Conservation (phyloP, 2,329 filamentous ascomycete genomes). For the Talaromyces amestolkiae region DNA sequence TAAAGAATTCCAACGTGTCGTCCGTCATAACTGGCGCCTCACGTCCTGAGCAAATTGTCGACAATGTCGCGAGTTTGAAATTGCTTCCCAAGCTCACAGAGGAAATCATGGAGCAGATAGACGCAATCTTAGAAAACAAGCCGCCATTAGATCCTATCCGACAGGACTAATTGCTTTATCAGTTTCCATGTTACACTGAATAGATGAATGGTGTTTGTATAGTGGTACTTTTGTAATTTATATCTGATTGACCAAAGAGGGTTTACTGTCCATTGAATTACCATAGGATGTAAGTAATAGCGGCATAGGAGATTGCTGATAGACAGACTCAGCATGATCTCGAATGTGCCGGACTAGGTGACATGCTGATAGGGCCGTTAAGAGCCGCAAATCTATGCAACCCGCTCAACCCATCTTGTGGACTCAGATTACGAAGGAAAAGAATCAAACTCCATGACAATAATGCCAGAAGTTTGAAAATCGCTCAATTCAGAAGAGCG, state of each 20-base stretch:
- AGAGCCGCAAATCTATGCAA: neutral
- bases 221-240: neutral
- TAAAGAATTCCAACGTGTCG: conserved; percentile 58
- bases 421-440: neutral
- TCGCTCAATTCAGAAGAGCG: neutral
- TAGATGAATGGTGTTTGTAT: neutral
- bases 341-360: too few species aligned
- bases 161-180: neutral
- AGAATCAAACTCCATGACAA: neutral
- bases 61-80: conserved; percentile 36
- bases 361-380: too few species aligned
- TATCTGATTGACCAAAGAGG: too few species aligned
- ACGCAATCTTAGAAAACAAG: conserved; percentile 10
- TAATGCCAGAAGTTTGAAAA: neutral
- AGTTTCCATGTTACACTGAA: neutral
- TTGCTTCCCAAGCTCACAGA: conserved; percentile 18
- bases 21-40: conserved; percentile 45
- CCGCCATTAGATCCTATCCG: conserved; percentile 4
- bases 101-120: conserved; percentile 19
- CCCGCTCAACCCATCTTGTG: neutral
- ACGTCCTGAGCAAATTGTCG: conserved; percentile 43
- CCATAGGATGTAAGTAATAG: too few species aligned
- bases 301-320: too few species aligned
- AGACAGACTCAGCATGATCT: too few species aligned
- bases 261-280: too few species aligned